phyloP scores from a whole-genome alignment of 805 yeast species.

The Kuraishia hungarica region DNA sequence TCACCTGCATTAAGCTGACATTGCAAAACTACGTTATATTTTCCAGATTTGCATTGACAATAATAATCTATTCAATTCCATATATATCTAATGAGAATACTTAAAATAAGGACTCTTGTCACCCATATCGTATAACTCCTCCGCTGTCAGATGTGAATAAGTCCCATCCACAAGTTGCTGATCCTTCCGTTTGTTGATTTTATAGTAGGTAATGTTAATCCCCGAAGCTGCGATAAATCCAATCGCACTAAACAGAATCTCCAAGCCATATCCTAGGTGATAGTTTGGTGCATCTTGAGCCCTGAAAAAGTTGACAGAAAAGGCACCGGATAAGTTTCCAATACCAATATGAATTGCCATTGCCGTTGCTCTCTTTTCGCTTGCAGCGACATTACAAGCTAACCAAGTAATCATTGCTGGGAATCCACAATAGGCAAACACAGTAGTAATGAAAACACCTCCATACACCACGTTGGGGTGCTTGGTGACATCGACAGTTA shows the following conservation, averaged over 20 bases:
- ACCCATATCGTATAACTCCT: slow-evolving; percentile 25
- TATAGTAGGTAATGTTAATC: slow-evolving; percentile 9
- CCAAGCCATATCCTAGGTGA: slow-evolving; percentile 25
- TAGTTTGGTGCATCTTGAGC: slow-evolving; percentile 19
- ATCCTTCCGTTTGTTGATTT: slow-evolving; percentile 16
- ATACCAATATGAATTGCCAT: slow-evolving; percentile 30
- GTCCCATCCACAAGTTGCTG: slow-evolving; percentile 19
- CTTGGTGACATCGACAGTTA: slow-evolving; percentile 15
- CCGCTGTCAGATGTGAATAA: slow-evolving; percentile 18
- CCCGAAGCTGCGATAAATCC: slow-evolving; percentile 4
- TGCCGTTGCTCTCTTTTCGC: slow-evolving; percentile 28
- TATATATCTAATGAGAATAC: slow-evolving; percentile 12
- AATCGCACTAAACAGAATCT: slow-evolving; percentile 13
- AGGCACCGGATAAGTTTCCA: slow-evolving; percentile 30
- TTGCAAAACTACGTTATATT: too few species aligned
- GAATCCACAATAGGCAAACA: slow-evolving; percentile 22
- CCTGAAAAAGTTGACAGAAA: slow-evolving; percentile 25
- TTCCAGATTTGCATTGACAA: too few species aligned
- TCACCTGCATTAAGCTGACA: too few species aligned
- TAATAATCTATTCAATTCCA: not conserved
- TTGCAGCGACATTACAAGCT: slow-evolving; percentile 26
- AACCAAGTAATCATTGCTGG: slow-evolving; percentile 27
- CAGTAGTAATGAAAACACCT: slow-evolving; percentile 21
- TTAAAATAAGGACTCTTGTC: slow-evolving; percentile 30
- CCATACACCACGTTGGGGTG: slow-evolving; percentile 22